These are phyloP conservation scores for Diplodia corticola DNA, from an alignment of 2,329 filamentous ascomycete genomes.

Conservation along the genomic window DNA sequence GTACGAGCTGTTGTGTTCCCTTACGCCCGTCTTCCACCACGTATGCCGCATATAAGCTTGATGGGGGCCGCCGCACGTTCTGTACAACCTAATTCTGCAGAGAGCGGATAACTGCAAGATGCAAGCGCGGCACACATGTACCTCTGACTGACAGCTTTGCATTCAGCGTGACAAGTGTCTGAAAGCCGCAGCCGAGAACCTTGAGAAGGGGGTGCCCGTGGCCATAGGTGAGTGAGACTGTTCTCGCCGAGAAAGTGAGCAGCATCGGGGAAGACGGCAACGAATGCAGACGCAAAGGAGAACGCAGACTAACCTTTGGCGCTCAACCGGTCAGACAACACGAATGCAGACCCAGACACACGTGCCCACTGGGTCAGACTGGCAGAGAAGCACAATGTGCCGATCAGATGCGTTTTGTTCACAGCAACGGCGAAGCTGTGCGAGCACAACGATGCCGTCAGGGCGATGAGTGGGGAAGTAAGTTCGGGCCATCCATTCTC, in stretches of 20 bases:
- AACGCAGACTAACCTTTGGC: neutral
- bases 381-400: constrained; percentile 67
- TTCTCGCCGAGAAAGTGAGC: constrained; percentile 5
- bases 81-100: constrained; percentile 22
- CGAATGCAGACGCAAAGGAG: neutral
- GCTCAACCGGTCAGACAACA: constrained; percentile 69
- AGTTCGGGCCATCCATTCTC: constrained; percentile 29
- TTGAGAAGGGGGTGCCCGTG: constrained; percentile 67
- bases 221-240: constrained; percentile 68
- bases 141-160: constrained; percentile 35
- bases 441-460: constrained; percentile 85
- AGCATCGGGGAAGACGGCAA: neutral
- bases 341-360: constrained; percentile 81
- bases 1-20: constrained; percentile 42
- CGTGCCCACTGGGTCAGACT: constrained; percentile 77
- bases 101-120: constrained; percentile 5
- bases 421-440: constrained; percentile 67
- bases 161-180: constrained; percentile 62
- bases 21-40: constrained; percentile 20
- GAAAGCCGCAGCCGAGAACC: constrained; percentile 66
- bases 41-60: constrained; percentile 17
- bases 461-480: constrained; percentile 58
- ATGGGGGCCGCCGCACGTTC: constrained; percentile 30
- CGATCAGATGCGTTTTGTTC: constrained; percentile 85
- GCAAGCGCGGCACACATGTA: constrained; percentile 24